Base-by-base conservation (phyloP, 2,329 filamentous ascomycete genomes). In the Aureobasidium sp. region DNA sequence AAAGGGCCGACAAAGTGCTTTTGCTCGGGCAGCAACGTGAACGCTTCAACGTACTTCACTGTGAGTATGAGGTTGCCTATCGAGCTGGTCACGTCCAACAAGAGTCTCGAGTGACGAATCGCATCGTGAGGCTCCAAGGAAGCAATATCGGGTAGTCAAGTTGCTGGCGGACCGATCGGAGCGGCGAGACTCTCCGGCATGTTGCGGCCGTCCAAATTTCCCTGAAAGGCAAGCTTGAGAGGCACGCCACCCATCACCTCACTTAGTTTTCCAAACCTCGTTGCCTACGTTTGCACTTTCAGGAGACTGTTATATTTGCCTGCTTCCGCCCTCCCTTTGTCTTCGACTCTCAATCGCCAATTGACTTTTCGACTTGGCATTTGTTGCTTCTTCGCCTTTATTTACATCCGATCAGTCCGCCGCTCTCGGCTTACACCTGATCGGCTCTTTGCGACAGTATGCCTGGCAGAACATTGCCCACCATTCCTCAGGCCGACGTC, bases 391-490 rank as follows among this genome's bases (percentile, higher is more conserved):
- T 19, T 49, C 45, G 42, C 31, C 17, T 49, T 11, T 29, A 35
- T 37, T 27, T n/a, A 35, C 27, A 45, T 46, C 23, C 42, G 42
- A 21, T 17, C 15, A n/a, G 8, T 17, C 55, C 43, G 42, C 55
- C 55, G 55, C 43, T 40, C 43, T 46, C 55, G 55, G 55, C 55
- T 23, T 21, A 21, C 33, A 25, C 17, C 23, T 29, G 21, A 58
- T 38, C 42, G 17, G 15, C 33, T 51, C 33, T 51, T 47, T 29
- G 55, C 43, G 38, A 23, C 37, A 61, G 13, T 7, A 96, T 95
- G 89, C 89, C 91, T 67, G 85, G 84, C 69, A 84, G 84, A 71
- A 91, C 84, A 51, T 84, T 97, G 53, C 93, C 93, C 61, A 93
- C 87, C 29, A 87, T 97, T 70, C 87, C 89, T 53, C 81, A 81